Base-by-base conservation (phyloP, 805 yeast genomes). In the Starmerella apicola region DNA sequence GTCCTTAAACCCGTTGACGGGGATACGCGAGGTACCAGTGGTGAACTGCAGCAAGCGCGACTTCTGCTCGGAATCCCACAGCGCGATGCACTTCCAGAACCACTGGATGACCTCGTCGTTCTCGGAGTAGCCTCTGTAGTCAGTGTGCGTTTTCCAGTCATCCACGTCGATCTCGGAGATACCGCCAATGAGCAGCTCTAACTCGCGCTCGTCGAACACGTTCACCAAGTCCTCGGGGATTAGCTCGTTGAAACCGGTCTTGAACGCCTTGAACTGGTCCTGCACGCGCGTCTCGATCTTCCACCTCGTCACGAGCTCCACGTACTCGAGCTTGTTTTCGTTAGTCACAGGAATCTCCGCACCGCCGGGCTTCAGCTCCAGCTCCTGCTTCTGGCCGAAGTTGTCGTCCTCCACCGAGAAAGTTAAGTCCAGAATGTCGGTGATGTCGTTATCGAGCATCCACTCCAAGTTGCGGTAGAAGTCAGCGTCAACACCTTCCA, bases 141-240 rank as follows among this genome's bases (percentile, higher is more conserved):
- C 99, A 17, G 99, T 91, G 61, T 91, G 96, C 60, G 84, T 86
- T 66, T 85, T 91, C 99, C 99, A 91, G 67, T 91, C 99, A 50
- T 86, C 96, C 43, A 88, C 81, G 62, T 91, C 98, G 55, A 91
- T 88, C 56, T 91, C 98, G 2, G 96, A 91, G 57, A 91, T 77
- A 62, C 99, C 99, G 60, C 98, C 98, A 62, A 91, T 91, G 58
- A 91, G 72, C 59, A 91, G 68, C 68, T 91, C 99, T 49, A 91
- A 67, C 64, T 91, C 99, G 61, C 96, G 79, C 66, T 91, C 98
- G 63, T 91, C 98, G 59, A 91, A 91, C 32, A 91, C 98, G 51
- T 82, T 84, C 41, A 91, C 94, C 45, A 91, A 67, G 60, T 91
- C 98, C 63, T 86, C 95, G 23, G 99, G 98, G 47, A 91, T 84